Conservation (phyloP, 2,329 filamentous ascomycete genomes). For the Aspergillus quadrilineatus region DNA sequence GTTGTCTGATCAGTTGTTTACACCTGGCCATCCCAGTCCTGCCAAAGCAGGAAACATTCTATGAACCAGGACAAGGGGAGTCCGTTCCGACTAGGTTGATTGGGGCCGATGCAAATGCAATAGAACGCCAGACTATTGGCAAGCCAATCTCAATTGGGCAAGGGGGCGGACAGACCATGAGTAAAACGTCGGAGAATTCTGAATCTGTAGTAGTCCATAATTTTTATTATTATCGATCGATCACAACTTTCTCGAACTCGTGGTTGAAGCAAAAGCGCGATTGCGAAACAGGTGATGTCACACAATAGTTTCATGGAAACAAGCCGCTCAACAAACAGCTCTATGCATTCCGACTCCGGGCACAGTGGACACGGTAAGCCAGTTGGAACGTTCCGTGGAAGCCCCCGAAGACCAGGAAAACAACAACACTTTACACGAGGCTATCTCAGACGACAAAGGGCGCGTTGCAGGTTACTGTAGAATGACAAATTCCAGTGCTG, state of each 20-base stretch:
- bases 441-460: neutral
- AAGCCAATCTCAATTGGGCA: constrained; percentile 16
- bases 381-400: neutral
- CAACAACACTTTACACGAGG: neutral
- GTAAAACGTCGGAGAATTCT: constrained; percentile 21
- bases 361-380: neutral
- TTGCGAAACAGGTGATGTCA: constrained; percentile 22
- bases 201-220: neutral
- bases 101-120: constrained; percentile 11
- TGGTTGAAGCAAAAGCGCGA: constrained; percentile 11
- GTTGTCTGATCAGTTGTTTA: constrained; percentile 1
- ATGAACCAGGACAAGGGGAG: neutral
- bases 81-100: neutral
- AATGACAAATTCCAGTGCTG: constrained; percentile 10
- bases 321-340: neutral
- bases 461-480: neutral
- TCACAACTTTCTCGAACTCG: constrained; percentile 8
- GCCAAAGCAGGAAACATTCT: neutral
- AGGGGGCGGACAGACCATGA: neutral
- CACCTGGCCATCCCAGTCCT: neutral
- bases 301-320: neutral
- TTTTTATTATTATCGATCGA: neutral
- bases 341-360: neutral
- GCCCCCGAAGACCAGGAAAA: constrained; percentile 4
- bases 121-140: constrained; percentile 21